Evolutionary conservation across 2,329 filamentous ascomycete genomes (phyloP).

Genomic region (Beauveria medogensis): DNA sequence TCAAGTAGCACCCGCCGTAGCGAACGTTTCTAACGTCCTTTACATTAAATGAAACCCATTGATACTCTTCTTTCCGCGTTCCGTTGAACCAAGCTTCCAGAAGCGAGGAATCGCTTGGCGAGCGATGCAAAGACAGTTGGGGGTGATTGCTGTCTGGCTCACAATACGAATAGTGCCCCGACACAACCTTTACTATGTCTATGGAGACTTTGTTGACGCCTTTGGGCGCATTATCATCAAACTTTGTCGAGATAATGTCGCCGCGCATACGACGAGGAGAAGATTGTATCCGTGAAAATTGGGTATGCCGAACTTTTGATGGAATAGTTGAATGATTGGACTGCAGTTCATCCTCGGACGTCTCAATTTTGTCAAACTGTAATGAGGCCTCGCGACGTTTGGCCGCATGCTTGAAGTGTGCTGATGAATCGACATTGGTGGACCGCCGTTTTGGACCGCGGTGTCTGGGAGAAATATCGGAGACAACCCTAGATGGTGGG

Average conservation of each 20-base stretch:
- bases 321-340: neutral
- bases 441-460: neutral
- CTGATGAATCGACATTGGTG: neutral
- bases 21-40: neutral
- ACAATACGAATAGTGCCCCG: neutral
- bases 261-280: constrained; percentile 5
- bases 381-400: neutral
- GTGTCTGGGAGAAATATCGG: neutral
- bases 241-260: neutral
- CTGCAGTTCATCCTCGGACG: constrained; percentile 12
- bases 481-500: neutral
- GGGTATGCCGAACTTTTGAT: neutral
- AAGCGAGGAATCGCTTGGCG: neutral
- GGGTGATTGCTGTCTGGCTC: neutral
- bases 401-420: neutral
- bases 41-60: neutral
- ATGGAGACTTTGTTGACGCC: neutral
- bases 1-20: neutral
- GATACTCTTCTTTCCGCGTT: neutral
- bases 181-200: constrained; percentile 3
- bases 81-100: neutral
- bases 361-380: neutral
- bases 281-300: constrained; percentile 2
- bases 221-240: neutral
- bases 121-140: neutral